Evolutionary conservation across 1,284 basidiomycete species (phyloP).

Genomic region (Macrocystidia cucumis): DNA sequence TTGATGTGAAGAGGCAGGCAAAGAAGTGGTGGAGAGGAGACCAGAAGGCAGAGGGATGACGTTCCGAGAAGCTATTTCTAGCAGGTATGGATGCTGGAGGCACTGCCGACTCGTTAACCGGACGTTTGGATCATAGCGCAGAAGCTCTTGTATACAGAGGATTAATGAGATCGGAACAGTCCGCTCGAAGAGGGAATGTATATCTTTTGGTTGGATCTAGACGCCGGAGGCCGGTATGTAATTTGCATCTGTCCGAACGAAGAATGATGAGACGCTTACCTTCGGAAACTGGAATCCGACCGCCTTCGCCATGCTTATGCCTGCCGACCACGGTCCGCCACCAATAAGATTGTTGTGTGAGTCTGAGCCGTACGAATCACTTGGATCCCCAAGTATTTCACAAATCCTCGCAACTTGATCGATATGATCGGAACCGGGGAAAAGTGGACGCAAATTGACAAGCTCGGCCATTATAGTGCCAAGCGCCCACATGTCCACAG

Average conservation of each 20-base stretch:
- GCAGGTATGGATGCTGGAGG: constrained; percentile 84
- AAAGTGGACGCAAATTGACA: constrained; percentile 91
- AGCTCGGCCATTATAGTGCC: constrained; percentile 98
- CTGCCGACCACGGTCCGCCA: constrained; percentile 84
- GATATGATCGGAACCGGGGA: constrained; percentile 94
- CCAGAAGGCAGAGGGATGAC: constrained; percentile 58
- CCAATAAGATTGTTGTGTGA: constrained; percentile 59
- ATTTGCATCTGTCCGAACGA: constrained; percentile 8
- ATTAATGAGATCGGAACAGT: constrained; percentile 77
- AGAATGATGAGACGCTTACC: constrained; percentile 31
- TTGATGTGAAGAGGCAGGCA: constrained; percentile 11
- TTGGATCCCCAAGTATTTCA: constrained; percentile 90
- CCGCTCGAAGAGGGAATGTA: constrained; percentile 75
- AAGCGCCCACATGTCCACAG: constrained; percentile 99
- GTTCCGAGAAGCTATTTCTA: constrained; percentile 60
- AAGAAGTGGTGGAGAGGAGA: constrained; percentile 31
- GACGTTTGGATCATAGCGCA: constrained; percentile 86
- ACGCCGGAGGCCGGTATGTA: constrained; percentile 7
- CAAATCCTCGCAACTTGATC: constrained; percentile 92
- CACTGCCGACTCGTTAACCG: constrained; percentile 86
- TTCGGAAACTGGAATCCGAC: constrained; percentile 91
- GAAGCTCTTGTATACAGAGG: constrained; percentile 87
- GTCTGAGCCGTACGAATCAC: constrained; percentile 77
- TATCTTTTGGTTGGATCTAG: constrained; percentile 71
- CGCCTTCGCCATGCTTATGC: constrained; percentile 79